Conservation (phyloP, 139 green algal genomes). For the Volvox africanus region DNA sequence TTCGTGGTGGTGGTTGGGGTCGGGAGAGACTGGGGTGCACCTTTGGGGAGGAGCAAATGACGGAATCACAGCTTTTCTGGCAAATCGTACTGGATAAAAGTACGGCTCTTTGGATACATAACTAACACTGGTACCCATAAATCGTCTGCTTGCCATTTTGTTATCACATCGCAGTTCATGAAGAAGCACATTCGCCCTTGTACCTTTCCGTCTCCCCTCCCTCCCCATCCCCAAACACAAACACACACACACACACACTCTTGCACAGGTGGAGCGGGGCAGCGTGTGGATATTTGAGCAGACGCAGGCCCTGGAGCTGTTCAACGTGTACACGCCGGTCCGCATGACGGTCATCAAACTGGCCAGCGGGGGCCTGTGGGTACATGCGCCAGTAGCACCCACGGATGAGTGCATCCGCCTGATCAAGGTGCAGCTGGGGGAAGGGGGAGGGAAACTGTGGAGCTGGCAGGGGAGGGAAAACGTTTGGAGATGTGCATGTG, state of each 20-base stretch:
- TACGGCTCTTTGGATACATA: no score
- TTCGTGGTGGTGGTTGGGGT: background rate
- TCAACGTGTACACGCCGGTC: constrained; percentile 85
- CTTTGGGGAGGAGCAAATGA: no score
- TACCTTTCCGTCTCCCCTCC: background rate
- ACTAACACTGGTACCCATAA: no score
- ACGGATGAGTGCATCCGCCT: constrained; percentile 80
- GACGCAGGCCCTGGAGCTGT: constrained; percentile 72
- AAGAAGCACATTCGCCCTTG: background rate
- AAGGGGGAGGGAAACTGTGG: background rate
- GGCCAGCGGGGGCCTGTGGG: constrained; percentile 76
- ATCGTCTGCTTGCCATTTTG: no score
- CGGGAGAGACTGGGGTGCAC: background rate
- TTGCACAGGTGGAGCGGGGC: constrained; percentile 69
- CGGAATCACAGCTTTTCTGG: no score
- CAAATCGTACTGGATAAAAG: no score
- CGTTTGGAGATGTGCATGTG: background rate
- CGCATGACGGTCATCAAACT: constrained; percentile 92
- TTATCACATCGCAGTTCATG: no score
- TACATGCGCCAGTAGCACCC: constrained; percentile 91
- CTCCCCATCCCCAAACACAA: background rate
- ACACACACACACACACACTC: no score
- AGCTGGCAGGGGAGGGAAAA: no score
- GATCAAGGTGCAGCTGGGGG: constrained; percentile 52
- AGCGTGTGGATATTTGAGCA: constrained; percentile 94